Percentiles rank a stretch among this genome's conserved stretches.
Evolutionary conservation across 306 rosid species (phyloP).

Genomic region (Gynostemma pentaphyllum): DNA sequence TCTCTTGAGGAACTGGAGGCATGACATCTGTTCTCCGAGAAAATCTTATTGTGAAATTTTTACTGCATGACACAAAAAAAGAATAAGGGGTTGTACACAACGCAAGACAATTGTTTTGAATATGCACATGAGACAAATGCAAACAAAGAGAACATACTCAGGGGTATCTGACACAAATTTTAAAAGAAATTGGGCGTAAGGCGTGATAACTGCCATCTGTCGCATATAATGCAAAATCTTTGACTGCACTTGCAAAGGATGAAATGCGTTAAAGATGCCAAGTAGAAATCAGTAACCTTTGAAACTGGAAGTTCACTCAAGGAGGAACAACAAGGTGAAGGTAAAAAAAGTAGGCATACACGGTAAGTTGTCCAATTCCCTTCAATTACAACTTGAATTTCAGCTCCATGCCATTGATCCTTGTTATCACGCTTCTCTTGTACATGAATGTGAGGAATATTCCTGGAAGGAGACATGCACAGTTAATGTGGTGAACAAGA

Average conservation of each 20-base stretch:
- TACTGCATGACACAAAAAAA: slow-evolving; percentile 35
- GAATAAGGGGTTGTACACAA: slow-evolving; percentile 9
- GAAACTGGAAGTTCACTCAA: not conserved
- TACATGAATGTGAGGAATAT: slow-evolving; percentile 78
- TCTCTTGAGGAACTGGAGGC: slow-evolving; percentile 92
- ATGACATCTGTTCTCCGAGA: slow-evolving; percentile 91
- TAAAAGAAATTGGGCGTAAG: slow-evolving; percentile 66
- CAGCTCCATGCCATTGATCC: slow-evolving; percentile 83
- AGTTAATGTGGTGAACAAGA: slow-evolving; percentile 14
- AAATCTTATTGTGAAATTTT: slow-evolving; percentile 74
- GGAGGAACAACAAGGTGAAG: not conserved
- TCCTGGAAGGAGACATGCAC: slow-evolving; percentile 41
- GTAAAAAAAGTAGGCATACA: slow-evolving; percentile 26
- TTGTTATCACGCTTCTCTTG: slow-evolving; percentile 68
- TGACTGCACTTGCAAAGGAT: slow-evolving; percentile 49
- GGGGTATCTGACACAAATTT: slow-evolving; percentile 66
- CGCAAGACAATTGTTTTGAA: slow-evolving; percentile 14
- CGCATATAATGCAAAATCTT: slow-evolving; percentile 95
- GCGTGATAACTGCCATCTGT: slow-evolving; percentile 76
- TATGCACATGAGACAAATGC: not conserved
- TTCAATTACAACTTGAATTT: slow-evolving; percentile 94
- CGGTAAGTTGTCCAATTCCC: slow-evolving; percentile 99
- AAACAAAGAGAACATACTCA: slow-evolving; percentile 46
- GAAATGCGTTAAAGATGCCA: slow-evolving; percentile 7
- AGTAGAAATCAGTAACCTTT: not conserved